These are phyloP conservation scores for Boletales sp. DNA, from an alignment of 768 basidiomycete genomes.

Conservation along the genomic window DNA sequence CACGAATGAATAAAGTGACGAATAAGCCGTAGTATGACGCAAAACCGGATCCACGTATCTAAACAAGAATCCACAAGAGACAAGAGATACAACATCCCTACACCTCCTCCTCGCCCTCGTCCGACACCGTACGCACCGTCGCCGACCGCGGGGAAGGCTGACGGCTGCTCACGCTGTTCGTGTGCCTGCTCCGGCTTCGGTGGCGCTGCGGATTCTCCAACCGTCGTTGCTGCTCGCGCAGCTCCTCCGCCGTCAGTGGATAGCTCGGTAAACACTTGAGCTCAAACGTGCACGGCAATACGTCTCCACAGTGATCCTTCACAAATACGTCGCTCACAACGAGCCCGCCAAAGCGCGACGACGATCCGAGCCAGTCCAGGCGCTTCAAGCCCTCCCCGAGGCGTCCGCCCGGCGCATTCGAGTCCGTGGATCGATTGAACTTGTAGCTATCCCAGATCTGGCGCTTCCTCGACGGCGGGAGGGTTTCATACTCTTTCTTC, in stretches of 20 bases:
- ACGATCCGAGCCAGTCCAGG: slow-evolving; percentile 60
- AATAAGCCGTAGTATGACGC: slow-evolving; percentile 21
- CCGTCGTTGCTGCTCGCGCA: slow-evolving; percentile 43
- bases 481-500: slow-evolving; percentile 48
- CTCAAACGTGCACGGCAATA: slow-evolving; percentile 57
- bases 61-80: neutral
- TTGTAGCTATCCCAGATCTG: slow-evolving; percentile 52
- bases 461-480: slow-evolving; percentile 35
- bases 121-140: slow-evolving; percentile 8
- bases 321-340: slow-evolving; percentile 41
- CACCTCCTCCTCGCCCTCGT: slow-evolving; percentile 13
- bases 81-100: slow-evolving; percentile 1
- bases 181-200: slow-evolving; percentile 21
- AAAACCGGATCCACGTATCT: neutral
- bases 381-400: slow-evolving; percentile 61
- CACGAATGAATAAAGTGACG: slow-evolving; percentile 20
- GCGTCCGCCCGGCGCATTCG: slow-evolving; percentile 65
- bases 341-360: slow-evolving; percentile 65
- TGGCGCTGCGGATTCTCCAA: slow-evolving; percentile 17
- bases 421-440: slow-evolving; percentile 61
- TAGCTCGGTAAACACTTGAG: slow-evolving; percentile 48
- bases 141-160: slow-evolving; percentile 18
- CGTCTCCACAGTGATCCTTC: slow-evolving; percentile 42
- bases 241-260: slow-evolving; percentile 48
- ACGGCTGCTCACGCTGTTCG: slow-evolving; percentile 4